Evolutionary conservation across 2,329 filamentous ascomycete species (phyloP), one percentile per base, ranked within the genome.

Genomic region (Fusarium chlamydosporum): DNA sequence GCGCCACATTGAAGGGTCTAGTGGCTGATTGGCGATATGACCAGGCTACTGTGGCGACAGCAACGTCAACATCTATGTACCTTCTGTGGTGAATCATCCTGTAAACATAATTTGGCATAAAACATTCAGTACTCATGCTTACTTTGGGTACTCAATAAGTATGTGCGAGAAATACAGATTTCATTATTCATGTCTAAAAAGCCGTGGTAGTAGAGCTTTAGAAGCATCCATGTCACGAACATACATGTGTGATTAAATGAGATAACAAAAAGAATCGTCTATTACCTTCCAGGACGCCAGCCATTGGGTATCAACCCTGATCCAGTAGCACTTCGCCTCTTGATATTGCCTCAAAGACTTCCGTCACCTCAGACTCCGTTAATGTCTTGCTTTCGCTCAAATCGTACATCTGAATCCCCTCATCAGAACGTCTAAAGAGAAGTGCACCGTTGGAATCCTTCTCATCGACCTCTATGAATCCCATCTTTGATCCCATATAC

Each of bases 381-480:
- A 69, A 31, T 33, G 40, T 37, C 45, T 56, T 42, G 11, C n/a
- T 41, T 12, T 34, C 51, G 1, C 29, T 33, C 26, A 71, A 48
- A 57, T 72, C 58, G 50, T 71, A 67, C 58, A 72, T 71, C 11
- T 50, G 51, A 33, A 72, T 72, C 4, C 70, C 70, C 20, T 58
- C 45, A n/a, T 27, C 31, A 12, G 46, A 60, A 10, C 20, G 54
- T 27, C 35, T 55, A 37, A 72, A 72, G n/a, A 72, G 51, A 20
- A 72, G 61, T 18, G 70, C 48, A 5, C 65, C 70, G 3, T 60
- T 64, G 4, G 55, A 38, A 23, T 64, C 51, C 13, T 62, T 42
- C n/a, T 66, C 43, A 7, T 59, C 43, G 5, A 69, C 47, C 33
- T 56, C 42, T 35, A 65, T 65, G 23, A 38, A 60, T 7, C 58